Evolutionary conservation across 2,329 filamentous ascomycete species (phyloP).

Genomic region (Fusarium sp.): DNA sequence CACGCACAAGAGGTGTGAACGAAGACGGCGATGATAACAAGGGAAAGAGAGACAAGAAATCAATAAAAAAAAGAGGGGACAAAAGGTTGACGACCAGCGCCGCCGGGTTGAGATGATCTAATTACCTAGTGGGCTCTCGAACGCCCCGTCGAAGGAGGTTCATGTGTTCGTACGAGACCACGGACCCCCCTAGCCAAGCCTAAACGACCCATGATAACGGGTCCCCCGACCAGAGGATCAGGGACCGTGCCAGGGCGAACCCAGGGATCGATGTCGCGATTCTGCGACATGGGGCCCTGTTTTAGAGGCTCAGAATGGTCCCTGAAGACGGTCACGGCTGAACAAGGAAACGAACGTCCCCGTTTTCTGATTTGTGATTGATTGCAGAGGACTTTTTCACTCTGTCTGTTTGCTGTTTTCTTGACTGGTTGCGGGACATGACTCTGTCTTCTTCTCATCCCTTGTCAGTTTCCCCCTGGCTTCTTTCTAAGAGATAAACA

Average conservation of each 20-base stretch:
- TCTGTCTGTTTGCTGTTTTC: not conserved
- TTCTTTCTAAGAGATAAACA: conserved; percentile 15
- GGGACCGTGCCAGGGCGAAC: conserved; percentile 20
- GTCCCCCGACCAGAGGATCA: conserved; percentile 19
- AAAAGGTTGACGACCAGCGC: conserved; percentile 13
- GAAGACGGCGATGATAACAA: conserved; percentile 24
- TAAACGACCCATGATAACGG: conserved; percentile 29
- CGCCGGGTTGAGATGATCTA: conserved; percentile 32
- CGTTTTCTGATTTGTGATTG: not conserved
- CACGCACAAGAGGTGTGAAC: conserved; percentile 10
- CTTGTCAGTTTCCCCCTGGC: not conserved
- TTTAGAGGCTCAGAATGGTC: not conserved
- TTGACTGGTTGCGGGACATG: conserved; percentile 13
- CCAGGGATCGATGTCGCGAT: conserved; percentile 12
- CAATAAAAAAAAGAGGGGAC: conserved; percentile 39
- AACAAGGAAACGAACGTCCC: conserved; percentile 10
- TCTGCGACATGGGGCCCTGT: conserved; percentile 18
- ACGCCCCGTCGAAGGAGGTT: conserved; percentile 22
- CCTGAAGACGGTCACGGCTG: conserved; percentile 8
- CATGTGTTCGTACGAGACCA: conserved; percentile 28
- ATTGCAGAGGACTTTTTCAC: not conserved
- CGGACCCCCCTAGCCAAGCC: conserved; percentile 25
- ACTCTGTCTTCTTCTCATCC: not conserved
- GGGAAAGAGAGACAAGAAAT: conserved; percentile 13
- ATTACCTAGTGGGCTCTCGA: conserved; percentile 30